Percentiles rank a stretch among this genome's conserved stretches.
phyloP scores from a whole-genome alignment of 495 filamentous ascomycete genomes.

The Cudoniella acicularis region DNA sequence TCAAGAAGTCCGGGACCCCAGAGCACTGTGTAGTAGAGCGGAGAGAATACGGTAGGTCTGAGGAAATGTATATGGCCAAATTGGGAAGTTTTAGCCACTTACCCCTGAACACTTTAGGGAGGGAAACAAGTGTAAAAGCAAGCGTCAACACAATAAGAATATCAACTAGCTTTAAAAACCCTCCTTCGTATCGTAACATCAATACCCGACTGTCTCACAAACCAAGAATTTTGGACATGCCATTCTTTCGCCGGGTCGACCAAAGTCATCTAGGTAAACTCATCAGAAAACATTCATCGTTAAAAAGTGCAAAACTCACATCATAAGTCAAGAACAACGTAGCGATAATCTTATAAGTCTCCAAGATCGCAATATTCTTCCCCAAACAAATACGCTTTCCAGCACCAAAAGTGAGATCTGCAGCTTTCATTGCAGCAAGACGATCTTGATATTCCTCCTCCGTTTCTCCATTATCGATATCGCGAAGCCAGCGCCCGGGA shows the following conservation, averaged over 20 bases:
- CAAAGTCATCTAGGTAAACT: not conserved
- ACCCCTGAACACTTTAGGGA: no score
- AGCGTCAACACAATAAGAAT: no score
- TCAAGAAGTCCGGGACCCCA: no score
- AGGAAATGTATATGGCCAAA: no score
- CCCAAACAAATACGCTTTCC: conserved; percentile 38
- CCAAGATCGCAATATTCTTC: conserved; percentile 33
- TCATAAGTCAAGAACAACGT: conserved; percentile 31
- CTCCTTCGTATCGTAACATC: not conserved
- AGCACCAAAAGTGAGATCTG: conserved; percentile 36
- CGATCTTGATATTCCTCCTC: conserved; percentile 27
- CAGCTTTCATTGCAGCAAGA: conserved; percentile 26
- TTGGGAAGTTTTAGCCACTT: no score
- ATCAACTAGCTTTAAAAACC: no score
- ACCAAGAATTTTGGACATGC: conserved; percentile 33
- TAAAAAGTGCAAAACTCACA: conserved; percentile 4
- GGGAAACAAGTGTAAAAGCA: no score
- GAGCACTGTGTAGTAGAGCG: no score
- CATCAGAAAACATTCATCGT: not conserved
- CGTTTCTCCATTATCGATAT: conserved; percentile 9
- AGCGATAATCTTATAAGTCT: conserved; percentile 40
- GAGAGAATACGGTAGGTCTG: no score
- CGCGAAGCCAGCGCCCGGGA: conserved; percentile 54
- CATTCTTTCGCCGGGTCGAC: conserved; percentile 28
- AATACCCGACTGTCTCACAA: conserved; percentile 32